A percentile compares a stretch with the other conserved stretches of the same genome.
phyloP scores from a whole-genome alignment of 495 filamentous ascomycete species.

The Tuber brumale region DNA sequence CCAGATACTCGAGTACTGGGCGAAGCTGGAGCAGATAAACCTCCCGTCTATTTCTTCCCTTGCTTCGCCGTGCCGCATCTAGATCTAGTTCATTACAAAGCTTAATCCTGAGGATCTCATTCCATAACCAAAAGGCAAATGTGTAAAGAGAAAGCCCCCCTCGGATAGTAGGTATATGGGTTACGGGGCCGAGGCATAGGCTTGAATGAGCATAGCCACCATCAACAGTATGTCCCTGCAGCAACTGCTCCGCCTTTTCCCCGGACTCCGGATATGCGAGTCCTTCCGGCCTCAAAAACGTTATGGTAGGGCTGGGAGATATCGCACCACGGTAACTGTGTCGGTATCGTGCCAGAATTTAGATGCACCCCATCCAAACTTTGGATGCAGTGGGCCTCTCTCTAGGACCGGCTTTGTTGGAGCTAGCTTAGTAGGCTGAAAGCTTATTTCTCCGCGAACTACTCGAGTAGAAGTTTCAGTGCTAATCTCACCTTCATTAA shows the following conservation, averaged over 20 bases:
- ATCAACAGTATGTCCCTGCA: not conserved
- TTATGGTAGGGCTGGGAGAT: not conserved
- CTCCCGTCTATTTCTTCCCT: not conserved
- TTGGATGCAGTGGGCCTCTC: not conserved
- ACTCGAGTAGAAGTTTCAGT: not conserved
- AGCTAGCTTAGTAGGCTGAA: not conserved
- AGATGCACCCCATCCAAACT: not conserved
- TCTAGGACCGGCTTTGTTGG: not conserved
- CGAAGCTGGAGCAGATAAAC: not conserved
- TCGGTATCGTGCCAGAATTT: not conserved
- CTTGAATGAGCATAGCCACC: not conserved
- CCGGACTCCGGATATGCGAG: not conserved
- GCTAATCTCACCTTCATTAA: not conserved
- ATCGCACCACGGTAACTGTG: not conserved
- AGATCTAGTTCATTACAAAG: not conserved
- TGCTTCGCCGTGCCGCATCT: not conserved
- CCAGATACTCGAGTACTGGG: not conserved
- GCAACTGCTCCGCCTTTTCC: not conserved
- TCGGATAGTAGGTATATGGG: not conserved
- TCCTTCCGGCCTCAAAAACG: not conserved
- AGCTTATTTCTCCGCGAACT: not conserved
- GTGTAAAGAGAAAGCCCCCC: not conserved
- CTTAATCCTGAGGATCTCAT: not conserved
- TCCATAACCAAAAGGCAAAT: not conserved
- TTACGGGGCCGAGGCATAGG: not conserved